phyloP scores from a whole-genome alignment of 2,329 filamentous ascomycete species.

The Scedosporium boydii region DNA sequence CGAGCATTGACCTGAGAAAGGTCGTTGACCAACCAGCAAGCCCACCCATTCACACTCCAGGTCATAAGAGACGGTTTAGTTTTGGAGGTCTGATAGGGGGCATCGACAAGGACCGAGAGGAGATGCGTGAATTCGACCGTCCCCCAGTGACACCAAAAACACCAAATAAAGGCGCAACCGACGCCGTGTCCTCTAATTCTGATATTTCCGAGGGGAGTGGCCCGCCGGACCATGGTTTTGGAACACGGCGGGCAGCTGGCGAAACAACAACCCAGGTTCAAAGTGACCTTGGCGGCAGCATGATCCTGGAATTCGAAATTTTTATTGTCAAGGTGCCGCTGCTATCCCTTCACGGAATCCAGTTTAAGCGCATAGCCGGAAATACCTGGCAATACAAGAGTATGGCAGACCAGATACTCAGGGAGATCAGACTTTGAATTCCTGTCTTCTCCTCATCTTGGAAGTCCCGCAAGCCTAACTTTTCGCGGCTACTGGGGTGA shows the following conservation, averaged over 20 bases:
- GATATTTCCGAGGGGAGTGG: constrained; percentile 74
- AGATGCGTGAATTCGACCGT: constrained; percentile 50
- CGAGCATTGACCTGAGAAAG: constrained; percentile 79
- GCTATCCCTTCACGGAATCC: constrained; percentile 85
- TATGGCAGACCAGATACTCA: constrained; percentile 92
- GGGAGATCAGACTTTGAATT: constrained; percentile 54
- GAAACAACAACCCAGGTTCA: constrained; percentile 91
- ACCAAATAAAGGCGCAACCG: constrained; percentile 37
- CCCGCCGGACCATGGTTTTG: constrained; percentile 38
- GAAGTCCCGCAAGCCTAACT: no score
- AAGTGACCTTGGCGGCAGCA: constrained; percentile 74
- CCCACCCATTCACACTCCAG: constrained; percentile 40
- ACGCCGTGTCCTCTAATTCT: constrained; percentile 76
- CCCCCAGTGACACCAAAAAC: constrained; percentile 31
- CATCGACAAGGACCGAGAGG: constrained; percentile 59
- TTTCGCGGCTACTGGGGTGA: no score
- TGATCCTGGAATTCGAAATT: constrained; percentile 87
- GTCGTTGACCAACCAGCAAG: constrained; percentile 55
- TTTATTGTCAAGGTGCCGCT: constrained; percentile 96
- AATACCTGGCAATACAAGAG: constrained; percentile 99
- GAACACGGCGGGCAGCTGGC: constrained; percentile 55
- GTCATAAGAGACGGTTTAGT: constrained; percentile 71
- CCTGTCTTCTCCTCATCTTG: no score
- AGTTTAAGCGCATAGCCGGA: constrained; percentile 93
- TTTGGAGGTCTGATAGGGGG: constrained; percentile 59